phyloP scores from a whole-genome alignment of 169 alveolate genomes.

The Plasmodium gallinaceum region DNA sequence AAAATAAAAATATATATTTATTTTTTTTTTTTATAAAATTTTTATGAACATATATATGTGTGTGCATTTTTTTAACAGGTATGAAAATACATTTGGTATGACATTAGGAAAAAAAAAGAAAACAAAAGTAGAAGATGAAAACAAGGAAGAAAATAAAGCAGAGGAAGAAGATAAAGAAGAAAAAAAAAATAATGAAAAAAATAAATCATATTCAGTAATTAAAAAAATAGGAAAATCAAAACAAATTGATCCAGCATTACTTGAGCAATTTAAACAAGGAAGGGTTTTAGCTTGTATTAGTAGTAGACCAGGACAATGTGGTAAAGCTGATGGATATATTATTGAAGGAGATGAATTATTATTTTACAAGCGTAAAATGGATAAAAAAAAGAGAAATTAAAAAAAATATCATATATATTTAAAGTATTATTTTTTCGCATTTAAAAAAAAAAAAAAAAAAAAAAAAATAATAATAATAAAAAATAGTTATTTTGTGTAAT shows the following conservation, averaged over 20 bases:
- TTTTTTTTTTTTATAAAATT: neutral
- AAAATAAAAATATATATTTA: neutral
- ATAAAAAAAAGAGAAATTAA: conserved; percentile 94
- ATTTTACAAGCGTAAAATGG: conserved; percentile 97
- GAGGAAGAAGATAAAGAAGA: conserved; percentile 85
- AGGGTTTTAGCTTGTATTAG: conserved; percentile 98
- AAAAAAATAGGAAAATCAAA: conserved; percentile 84
- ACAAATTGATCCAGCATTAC: conserved; percentile 90
- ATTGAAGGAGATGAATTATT: conserved; percentile 98
- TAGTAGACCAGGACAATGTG: conserved; percentile 98
- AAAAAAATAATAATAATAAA: neutral
- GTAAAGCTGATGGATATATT: conserved; percentile 98
- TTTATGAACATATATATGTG: neutral
- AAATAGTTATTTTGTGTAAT: neutral
- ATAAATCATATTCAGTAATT: conserved; percentile 79
- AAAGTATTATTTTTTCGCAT: neutral
- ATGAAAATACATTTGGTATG: conserved; percentile 78
- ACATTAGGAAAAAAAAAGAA: conserved; percentile 78
- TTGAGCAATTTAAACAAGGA: conserved; percentile 97
- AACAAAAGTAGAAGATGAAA: conserved; percentile 68
- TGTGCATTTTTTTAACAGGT: conserved; percentile 35
- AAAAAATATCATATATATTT: neutral
- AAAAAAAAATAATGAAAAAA: conserved; percentile 78
- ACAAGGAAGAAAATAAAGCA: conserved; percentile 72
- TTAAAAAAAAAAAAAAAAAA: conserved; percentile 1